These are phyloP conservation scores for Cichorium intybus DNA, from an alignment of 140 eudicot species.

Conservation along the genomic window DNA sequence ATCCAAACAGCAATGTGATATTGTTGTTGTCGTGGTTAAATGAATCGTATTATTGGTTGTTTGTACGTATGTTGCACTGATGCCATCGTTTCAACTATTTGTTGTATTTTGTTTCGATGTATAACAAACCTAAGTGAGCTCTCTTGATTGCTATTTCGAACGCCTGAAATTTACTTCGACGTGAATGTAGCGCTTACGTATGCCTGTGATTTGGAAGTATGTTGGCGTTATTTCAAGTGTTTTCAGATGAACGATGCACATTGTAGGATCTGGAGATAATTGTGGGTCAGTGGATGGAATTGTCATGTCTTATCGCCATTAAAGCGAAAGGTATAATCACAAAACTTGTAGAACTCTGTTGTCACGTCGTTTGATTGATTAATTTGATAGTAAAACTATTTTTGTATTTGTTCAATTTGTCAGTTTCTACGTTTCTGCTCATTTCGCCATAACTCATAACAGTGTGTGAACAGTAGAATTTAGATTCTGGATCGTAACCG, in stretches of 20 bases:
- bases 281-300: not conserved
- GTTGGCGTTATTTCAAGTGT: not conserved
- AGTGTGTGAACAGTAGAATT: slow-evolving; percentile 8
- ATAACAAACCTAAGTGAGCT: not conserved
- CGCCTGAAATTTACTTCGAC: not conserved
- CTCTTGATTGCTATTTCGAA: not conserved
- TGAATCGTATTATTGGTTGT: not conserved
- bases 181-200: not conserved
- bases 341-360: slow-evolving; percentile 9
- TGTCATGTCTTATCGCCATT: slow-evolving; percentile 15
- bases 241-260: not conserved
- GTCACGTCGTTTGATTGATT: slow-evolving; percentile 21
- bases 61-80: not conserved
- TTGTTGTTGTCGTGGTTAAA: not conserved
- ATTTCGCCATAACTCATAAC: not conserved
- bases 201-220: not conserved
- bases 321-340: slow-evolving; percentile 15
- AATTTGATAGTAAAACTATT: not conserved
- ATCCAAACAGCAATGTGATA: not conserved
- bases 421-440: slow-evolving; percentile 10
- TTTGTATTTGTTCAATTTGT: not conserved
- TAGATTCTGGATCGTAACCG: not conserved
- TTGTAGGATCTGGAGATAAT: slow-evolving; percentile 9
- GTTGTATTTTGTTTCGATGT: slow-evolving; percentile 3
- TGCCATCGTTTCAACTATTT: slow-evolving; percentile 8